Base-by-base conservation (phyloP, 345 rosid species). In the Cardamine resedifolia region DNA sequence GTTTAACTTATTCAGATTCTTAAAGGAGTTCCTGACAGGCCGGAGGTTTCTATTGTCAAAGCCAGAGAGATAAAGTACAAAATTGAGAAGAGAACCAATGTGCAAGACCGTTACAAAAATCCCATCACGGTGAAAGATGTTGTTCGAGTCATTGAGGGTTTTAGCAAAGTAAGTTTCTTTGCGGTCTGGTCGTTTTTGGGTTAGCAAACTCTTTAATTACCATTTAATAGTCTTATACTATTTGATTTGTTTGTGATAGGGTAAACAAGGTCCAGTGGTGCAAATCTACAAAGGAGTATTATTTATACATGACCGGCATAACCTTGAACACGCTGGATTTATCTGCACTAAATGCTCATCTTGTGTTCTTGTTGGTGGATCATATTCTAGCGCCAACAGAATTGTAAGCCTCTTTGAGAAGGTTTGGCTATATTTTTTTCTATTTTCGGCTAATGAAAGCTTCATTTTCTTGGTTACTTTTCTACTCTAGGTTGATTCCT, bases 191-290 rank as follows among this genome's bases (percentile, higher is more conserved):
- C 16, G 45, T 59, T 16, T 60, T 60, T 23, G 18, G 28, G 48
- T 66, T 63, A 49, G 4, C 24, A 34, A 66, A 51, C 71, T 51
- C 18, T 66, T 19, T 21, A 15, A 10, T 16, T 44, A 62, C 33
- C 36, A 26, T 62, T 10, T 6, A 34, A 7, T 44, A 21, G 15
- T 44, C 23, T 45, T 47, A 23, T 8, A 19, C 53, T 16, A 15
- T 15, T 45, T 70, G 2, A 20, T 50, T 68, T n/a, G 6, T 73
- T 38, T 75, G 44, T 70, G 47, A 71, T 23, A 92, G 92, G 96
- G 96, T 45, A 88, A 87, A 73, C 95, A 90, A 87, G 96, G 96
- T 64, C 92, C 92, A 36, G 95, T 88, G 49, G 88, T 84, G 73
- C 91, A 92, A 76, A 87, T 90, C 72, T 85, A 64, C 39, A 85